These are phyloP conservation scores for Pseudogymnoascus sp. DNA, from an alignment of 2,329 filamentous ascomycete genomes.

Conservation along the genomic window DNA sequence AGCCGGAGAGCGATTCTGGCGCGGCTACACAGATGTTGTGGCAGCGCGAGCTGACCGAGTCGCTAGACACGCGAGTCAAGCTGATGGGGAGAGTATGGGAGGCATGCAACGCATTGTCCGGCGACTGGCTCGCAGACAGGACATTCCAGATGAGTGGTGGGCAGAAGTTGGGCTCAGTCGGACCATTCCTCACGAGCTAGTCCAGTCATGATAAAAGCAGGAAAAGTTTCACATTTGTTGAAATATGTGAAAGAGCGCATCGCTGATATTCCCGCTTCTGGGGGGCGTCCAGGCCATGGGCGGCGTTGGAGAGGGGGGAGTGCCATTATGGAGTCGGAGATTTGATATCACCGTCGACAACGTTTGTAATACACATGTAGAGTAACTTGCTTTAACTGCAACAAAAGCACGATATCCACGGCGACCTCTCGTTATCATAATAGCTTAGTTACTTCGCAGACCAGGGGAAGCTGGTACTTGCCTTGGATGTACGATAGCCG, in stretches of 20 bases:
- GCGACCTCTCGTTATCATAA: background rate
- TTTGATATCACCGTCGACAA: background rate
- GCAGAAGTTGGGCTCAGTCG: constrained; percentile 58
- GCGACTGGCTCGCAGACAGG: constrained; percentile 58
- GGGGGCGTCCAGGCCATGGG: background rate
- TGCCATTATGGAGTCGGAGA: background rate
- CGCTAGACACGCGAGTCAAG: constrained; percentile 26
- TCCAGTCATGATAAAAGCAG: background rate
- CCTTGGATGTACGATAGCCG: background rate
- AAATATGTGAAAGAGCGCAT: background rate
- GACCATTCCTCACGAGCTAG: constrained; percentile 38
- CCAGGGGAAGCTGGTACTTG: background rate
- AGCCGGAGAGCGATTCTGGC: constrained; percentile 14
- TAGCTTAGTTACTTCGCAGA: background rate
- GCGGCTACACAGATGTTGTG: constrained; percentile 23
- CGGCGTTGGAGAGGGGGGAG: background rate
- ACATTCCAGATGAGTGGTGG: constrained; percentile 81
- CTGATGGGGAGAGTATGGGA: constrained; percentile 33
- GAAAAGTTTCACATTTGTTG: background rate
- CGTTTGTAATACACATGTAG: constrained; percentile 1
- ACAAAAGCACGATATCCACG: background rate
- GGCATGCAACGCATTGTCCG: constrained; percentile 67
- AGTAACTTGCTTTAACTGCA: background rate
- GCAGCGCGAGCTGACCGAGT: constrained; percentile 25
- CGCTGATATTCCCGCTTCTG: background rate